These are phyloP conservation scores for Fusarium buharicum DNA, from an alignment of 2,329 filamentous ascomycete species.

Conservation along the genomic window DNA sequence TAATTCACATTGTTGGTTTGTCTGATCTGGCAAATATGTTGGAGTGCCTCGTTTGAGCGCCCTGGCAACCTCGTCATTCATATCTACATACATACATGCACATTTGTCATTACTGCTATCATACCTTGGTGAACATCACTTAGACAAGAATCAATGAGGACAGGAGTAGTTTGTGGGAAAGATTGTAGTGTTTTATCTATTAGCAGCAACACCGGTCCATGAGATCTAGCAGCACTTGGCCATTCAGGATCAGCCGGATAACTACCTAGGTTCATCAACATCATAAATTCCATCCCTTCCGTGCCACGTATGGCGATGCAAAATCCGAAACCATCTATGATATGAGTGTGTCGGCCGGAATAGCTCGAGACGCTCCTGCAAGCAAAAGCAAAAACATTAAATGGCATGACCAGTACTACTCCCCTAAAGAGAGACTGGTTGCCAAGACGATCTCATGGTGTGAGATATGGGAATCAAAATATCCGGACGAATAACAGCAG, in stretches of 20 bases:
- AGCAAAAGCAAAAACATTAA: slow-evolving; percentile 25
- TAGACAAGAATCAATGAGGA: too few relatives aligned
- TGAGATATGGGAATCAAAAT: slow-evolving; percentile 2
- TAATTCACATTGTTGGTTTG: not conserved
- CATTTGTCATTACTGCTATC: not conserved
- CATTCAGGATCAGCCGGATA: slow-evolving; percentile 6
- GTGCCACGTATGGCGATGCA: slow-evolving; percentile 33
- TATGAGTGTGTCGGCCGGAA: slow-evolving; percentile 11
- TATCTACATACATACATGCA: too few relatives aligned
- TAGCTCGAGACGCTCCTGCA: slow-evolving; percentile 20
- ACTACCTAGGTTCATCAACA: slow-evolving; percentile 29
- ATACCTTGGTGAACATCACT: not conserved
- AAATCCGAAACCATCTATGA: slow-evolving; percentile 26
- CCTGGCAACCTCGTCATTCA: not conserved
- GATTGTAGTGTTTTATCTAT: slow-evolving; percentile 13
- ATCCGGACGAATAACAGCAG: slow-evolving; percentile 13
- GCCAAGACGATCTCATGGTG: not conserved
- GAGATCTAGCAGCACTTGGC: not conserved
- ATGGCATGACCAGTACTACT: slow-evolving; percentile 5
- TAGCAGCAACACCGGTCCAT: not conserved
- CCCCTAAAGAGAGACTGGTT: slow-evolving; percentile 1
- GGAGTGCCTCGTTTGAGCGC: not conserved
- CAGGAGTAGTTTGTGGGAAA: not conserved
- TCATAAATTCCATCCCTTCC: slow-evolving; percentile 21
- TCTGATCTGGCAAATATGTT: not conserved